These are phyloP conservation scores for Beta corolliflora DNA, from an alignment of 179 eudicot genomes.

Conservation along the genomic window DNA sequence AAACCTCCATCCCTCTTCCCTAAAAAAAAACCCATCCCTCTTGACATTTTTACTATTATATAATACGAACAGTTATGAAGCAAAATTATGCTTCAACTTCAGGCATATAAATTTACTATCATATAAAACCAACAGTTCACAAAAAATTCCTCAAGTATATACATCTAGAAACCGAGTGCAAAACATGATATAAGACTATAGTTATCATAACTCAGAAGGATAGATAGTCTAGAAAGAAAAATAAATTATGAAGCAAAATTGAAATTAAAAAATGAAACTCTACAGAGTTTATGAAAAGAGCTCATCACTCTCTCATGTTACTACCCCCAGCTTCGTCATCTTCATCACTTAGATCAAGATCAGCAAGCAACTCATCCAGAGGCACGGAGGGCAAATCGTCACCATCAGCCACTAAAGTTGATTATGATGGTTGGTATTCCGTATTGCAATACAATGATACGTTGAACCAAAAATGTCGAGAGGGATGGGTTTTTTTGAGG, in stretches of 20 bases:
- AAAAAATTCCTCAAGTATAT: too few species aligned
- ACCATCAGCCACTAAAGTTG: conserved; percentile 51
- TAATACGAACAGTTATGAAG: too few species aligned
- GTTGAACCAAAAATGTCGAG: conserved; percentile 35
- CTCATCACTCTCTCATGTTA: conserved; percentile 43
- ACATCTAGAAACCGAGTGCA: too few species aligned
- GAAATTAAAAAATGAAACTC: not conserved
- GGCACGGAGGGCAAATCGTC: conserved; percentile 53
- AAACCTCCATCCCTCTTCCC: too few species aligned
- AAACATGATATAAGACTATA: too few species aligned
- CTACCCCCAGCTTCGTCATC: conserved; percentile 33
- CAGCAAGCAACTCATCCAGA: conserved; percentile 32
- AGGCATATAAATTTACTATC: too few species aligned
- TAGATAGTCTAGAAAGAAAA: not conserved
- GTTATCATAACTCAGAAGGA: too few species aligned
- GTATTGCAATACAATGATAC: conserved; percentile 56
- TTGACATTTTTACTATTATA: too few species aligned
- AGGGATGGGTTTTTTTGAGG: too few species aligned
- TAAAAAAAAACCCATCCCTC: too few species aligned
- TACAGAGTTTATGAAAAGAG: not conserved
- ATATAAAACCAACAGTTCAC: too few species aligned
- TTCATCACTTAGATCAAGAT: conserved; percentile 40
- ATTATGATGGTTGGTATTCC: conserved; percentile 61
- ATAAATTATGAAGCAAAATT: not conserved
- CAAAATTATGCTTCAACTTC: too few species aligned